phyloP scores from a whole-genome alignment of 2,329 filamentous ascomycete species.

The Dactylella cylindrospora region DNA sequence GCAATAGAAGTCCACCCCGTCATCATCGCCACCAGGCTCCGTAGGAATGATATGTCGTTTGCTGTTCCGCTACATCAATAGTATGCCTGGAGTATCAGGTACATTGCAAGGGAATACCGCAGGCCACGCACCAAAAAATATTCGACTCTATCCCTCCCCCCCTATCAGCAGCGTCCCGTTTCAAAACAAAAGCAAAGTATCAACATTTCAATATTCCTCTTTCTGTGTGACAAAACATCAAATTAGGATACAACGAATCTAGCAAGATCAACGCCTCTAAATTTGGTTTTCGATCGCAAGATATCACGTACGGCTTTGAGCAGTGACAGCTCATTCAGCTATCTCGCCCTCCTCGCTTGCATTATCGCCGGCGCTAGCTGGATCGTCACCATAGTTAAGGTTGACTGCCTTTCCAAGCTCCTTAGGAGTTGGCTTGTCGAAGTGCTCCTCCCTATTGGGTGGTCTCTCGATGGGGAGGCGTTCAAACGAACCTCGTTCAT shows the following conservation, averaged over 20 bases:
- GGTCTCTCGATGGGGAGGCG: slow-evolving; percentile 39
- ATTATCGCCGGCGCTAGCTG: slow-evolving; percentile 24
- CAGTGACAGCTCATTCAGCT: slow-evolving; percentile 19
- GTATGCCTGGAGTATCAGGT: slow-evolving; percentile 32
- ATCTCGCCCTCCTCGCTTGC: slow-evolving; percentile 41
- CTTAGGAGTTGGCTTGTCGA: slow-evolving; percentile 43
- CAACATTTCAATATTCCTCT: slow-evolving; percentile 3
- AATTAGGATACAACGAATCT: slow-evolving; percentile 44
- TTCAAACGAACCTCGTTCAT: slow-evolving; percentile 42
- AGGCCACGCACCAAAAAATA: slow-evolving; percentile 40
- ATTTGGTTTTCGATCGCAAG: slow-evolving; percentile 11
- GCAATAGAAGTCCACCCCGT: slow-evolving; percentile 3
- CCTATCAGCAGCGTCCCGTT: not conserved
- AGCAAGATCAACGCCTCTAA: slow-evolving; percentile 19
- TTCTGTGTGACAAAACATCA: slow-evolving; percentile 12
- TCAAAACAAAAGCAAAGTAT: slow-evolving; percentile 17
- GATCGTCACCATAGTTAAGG: slow-evolving; percentile 42
- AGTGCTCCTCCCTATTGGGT: slow-evolving; percentile 38
- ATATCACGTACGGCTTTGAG: slow-evolving; percentile 41
- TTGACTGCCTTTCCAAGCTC: slow-evolving; percentile 44
- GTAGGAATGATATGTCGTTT: slow-evolving; percentile 10
- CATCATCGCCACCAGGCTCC: slow-evolving; percentile 3
- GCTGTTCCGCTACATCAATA: slow-evolving; percentile 44
- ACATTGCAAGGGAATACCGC: slow-evolving; percentile 42
- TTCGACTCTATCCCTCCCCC: not conserved